Conservation (phyloP, 306 rosid species). For the Vigna mungo region DNA sequence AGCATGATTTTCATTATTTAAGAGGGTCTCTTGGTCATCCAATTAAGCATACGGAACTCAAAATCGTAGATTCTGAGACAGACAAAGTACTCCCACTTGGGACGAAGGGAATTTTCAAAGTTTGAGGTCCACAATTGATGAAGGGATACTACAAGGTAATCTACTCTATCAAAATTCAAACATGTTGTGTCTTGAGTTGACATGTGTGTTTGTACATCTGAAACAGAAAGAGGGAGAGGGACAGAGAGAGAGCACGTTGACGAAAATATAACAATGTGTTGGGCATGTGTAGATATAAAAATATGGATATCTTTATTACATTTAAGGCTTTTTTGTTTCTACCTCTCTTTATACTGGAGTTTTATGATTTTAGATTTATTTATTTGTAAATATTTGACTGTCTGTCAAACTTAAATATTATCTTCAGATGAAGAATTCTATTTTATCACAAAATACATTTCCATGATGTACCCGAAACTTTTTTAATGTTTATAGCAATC, state of each 20-base stretch:
- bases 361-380: slow-evolving; percentile 12
- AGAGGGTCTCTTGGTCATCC: slow-evolving; percentile 97
- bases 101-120: slow-evolving; percentile 78
- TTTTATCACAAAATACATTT: slow-evolving; percentile 12
- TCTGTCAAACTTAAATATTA: slow-evolving; percentile 29
- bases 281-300: slow-evolving; percentile 5
- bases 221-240: neutral
- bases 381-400: neutral
- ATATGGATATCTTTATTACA: slow-evolving; percentile 2
- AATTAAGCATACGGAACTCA: slow-evolving; percentile 74
- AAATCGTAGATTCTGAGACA: slow-evolving; percentile 75
- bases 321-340: slow-evolving; percentile 12
- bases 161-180: slow-evolving; percentile 30
- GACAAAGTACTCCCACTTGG: slow-evolving; percentile 82
- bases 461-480: slow-evolving; percentile 24
- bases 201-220: neutral
- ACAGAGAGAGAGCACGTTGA: neutral
- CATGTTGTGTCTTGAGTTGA: slow-evolving; percentile 11
- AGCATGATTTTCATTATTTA: too few relatives aligned
- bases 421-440: slow-evolving; percentile 32
- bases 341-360: slow-evolving; percentile 9
- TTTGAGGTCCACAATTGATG: slow-evolving; percentile 87
- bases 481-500: slow-evolving; percentile 22
- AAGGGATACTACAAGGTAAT: slow-evolving; percentile 93
- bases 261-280: slow-evolving; percentile 17